Evolutionary conservation across 148 eudicot genomes (phyloP), one percentile per base, ranked within the genome.

Genomic region (Limonium bicolor): DNA sequence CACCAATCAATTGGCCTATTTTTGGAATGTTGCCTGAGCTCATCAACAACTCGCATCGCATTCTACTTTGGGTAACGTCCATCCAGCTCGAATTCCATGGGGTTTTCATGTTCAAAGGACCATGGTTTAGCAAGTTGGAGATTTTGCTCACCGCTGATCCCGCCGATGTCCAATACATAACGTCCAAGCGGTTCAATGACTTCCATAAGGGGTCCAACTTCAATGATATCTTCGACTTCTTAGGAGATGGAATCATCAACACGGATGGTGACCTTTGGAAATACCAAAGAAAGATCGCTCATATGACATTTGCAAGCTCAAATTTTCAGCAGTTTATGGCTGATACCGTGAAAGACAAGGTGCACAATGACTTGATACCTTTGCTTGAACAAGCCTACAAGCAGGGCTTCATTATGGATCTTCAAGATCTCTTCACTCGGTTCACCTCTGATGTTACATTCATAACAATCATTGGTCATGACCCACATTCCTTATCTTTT

Each of bases 201-300:
- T 69, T 64, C 38, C 70, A 61, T 0, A 64, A 60, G 33, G 74
- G 74, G 0, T 40, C 62, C 0, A 17, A 39, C 14, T 69, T 69
- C 59, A 31, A 16, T 15, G 41, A 55, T 44, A 69, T 64, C 1
- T 64, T 69, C 7, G 66, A 64, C 8, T 36, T 69, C 25, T 16
- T 64, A 33, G 74, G 74, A 51, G 63, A 56, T 7, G 74, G 70
- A 48, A 55, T 64, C 29, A 51, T 69, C 59, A 69, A 69, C 21
- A 29, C 74, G 0, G 74, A 69, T 18, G 2, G n/a, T 4, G 70
- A 64, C 7, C 20, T 32, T 28, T 69, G 74, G 74, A 46, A 31
- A 23, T 15, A 8, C 22, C 66, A 60, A 39, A 43, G 74, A 34
- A 60, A 43, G 17, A 20, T 38, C 0, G 65, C 63, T 12, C 22